Percentiles rank a stretch among this genome's conserved stretches.
Evolutionary conservation across 345 rosid genomes (phyloP).

Genomic region (Gossypium turneri): DNA sequence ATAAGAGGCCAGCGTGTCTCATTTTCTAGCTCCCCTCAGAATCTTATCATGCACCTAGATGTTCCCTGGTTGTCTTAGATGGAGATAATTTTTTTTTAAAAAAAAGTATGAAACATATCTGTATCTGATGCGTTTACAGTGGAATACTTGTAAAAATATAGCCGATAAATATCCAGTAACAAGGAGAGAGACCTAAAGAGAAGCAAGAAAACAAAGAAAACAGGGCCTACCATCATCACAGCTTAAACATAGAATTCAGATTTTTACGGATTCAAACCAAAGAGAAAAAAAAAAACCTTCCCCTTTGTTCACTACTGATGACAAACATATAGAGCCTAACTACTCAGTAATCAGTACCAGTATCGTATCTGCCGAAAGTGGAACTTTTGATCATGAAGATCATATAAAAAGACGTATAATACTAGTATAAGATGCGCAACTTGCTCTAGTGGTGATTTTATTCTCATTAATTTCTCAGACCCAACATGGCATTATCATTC

Average conservation of each 20-base stretch:
- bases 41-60: constrained; percentile 1
- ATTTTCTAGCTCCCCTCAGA: background rate
- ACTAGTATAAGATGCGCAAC: background rate
- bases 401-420: background rate
- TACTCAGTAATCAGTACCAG: background rate
- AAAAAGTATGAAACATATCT: background rate
- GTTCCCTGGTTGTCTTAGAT: background rate
- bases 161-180: background rate
- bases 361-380: background rate
- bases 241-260: constrained; percentile 14
- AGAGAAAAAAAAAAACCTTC: background rate
- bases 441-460: background rate
- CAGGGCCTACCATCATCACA: constrained; percentile 11
- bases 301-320: background rate
- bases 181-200: background rate
- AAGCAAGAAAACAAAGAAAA: background rate
- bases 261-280: constrained; percentile 11
- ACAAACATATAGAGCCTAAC: background rate
- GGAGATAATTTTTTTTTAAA: background rate
- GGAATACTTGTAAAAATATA: background rate
- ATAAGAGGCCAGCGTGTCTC: background rate
- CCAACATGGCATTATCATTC: background rate
- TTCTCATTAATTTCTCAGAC: background rate
- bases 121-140: background rate
- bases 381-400: background rate